Base-by-base conservation (phyloP, 768 basidiomycete species). In the Gautieria morchelliformis region DNA sequence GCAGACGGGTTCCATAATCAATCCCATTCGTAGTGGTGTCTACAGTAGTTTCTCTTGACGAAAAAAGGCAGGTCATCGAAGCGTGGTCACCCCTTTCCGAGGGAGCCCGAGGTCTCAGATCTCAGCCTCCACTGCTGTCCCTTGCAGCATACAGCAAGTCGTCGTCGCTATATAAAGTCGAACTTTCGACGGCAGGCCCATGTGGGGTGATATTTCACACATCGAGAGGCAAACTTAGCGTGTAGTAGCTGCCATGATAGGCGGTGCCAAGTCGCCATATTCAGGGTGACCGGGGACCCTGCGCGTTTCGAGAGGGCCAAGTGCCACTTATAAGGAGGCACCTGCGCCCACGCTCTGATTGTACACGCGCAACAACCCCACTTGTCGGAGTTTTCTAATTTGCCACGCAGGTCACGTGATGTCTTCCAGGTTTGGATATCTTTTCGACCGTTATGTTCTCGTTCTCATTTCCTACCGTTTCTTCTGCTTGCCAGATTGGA, bases 401-500 rank as follows among this genome's bases (percentile, higher is more conserved):
- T 57, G 46, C 30, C 56, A 57, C 47, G 45, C 56, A 48, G 56
- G 47, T 57, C 56, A 57, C 56, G 56, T 57, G 56, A 49, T 57
- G 56, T 49, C 56, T 33, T 57, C 56, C 56, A 57, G 56, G 56
- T 57, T 27, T 49, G 55, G 53, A 54, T n/a, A 17, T 5, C 17
- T 30, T n/a, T 5, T 52, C 10, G 30, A 33, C 27, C 32, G n/a
- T 19, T 19, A 35, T 51, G 35, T 30, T 3, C 8, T 12, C 50
- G 9, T 27, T 20, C 24, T 27, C 14, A 52, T 40, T 22, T 8
- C 32, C 8, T 24, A 10, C 12, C 9, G n/a, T 51, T 33, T 51
- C 37, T 19, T 33, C 37, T 19, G 9, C 8, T 22, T 35, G 32
- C 35, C 51, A 95, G 94, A 76, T 84, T 97, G 76, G 96, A 98